Evolutionary conservation across 805 yeast genomes (phyloP).

Genomic region (Candida saitoana): DNA sequence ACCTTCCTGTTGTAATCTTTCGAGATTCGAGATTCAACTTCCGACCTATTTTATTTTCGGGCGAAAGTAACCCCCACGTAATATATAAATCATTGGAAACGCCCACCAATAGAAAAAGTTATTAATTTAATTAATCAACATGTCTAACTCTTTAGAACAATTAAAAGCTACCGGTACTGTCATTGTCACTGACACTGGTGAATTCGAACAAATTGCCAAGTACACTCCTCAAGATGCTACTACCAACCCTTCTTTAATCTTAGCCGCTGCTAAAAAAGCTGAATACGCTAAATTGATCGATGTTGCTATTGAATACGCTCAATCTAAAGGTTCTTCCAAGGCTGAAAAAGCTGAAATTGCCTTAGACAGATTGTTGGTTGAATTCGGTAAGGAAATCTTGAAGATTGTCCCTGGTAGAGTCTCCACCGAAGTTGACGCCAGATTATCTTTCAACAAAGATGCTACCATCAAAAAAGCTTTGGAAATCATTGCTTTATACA

Average conservation of each 20-base stretch:
- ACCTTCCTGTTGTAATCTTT: too few relatives aligned
- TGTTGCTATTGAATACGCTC: slow-evolving; percentile 81
- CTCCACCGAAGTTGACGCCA: slow-evolving; percentile 98
- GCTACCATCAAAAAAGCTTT: slow-evolving; percentile 93
- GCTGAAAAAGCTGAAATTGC: slow-evolving; percentile 78
- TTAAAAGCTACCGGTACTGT: slow-evolving; percentile 93
- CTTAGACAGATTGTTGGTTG: slow-evolving; percentile 87
- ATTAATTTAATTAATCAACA: too few relatives aligned
- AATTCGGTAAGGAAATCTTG: slow-evolving; percentile 91
- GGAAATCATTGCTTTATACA: slow-evolving; percentile 82
- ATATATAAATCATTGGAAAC: background rate
- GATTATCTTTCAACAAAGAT: slow-evolving; percentile 92
- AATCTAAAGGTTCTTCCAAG: slow-evolving; percentile 47
- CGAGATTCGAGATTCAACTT: too few relatives aligned
- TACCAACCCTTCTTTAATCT: slow-evolving; percentile 94
- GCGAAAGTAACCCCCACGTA: slow-evolving; percentile 9
- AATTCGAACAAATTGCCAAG: slow-evolving; percentile 94
- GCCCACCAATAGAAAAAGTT: too few relatives aligned
- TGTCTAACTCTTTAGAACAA: slow-evolving; percentile 76
- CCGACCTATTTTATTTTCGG: slow-evolving; percentile 5
- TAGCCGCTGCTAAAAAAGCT: slow-evolving; percentile 90
- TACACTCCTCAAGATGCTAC: slow-evolving; percentile 99
- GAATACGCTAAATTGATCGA: slow-evolving; percentile 89
- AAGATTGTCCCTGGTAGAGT: slow-evolving; percentile 98
- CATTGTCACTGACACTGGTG: slow-evolving; percentile 99